A percentile compares a stretch with the other conserved stretches of the same genome.
These are phyloP conservation scores for Harringtonia aguacate DNA, from an alignment of 2,329 filamentous ascomycete genomes.

Conservation along the genomic window DNA sequence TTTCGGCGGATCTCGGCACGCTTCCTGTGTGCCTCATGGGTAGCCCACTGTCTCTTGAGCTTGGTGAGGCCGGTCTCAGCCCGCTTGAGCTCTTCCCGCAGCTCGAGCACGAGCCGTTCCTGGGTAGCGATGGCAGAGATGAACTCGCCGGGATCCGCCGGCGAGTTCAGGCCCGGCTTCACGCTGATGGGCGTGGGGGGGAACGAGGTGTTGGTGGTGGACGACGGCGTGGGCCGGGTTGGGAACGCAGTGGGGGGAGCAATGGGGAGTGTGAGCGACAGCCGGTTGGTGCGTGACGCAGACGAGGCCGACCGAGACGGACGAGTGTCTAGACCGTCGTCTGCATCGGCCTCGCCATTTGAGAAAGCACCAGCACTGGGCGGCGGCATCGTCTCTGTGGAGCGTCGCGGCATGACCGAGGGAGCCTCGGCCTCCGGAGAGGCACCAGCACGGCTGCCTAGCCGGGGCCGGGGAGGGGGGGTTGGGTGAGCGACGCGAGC, in stretches of 20 bases:
- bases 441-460: background rate
- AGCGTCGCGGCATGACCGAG: constrained; percentile 11
- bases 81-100: constrained; percentile 77
- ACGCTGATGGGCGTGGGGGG: constrained; percentile 39
- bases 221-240: constrained; percentile 38
- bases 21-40: constrained; percentile 68
- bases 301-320: constrained; percentile 42
- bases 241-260: constrained; percentile 40
- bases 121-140: constrained; percentile 86
- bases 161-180: constrained; percentile 28
- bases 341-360: constrained; percentile 7
- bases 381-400: constrained; percentile 24
- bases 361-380: background rate
- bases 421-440: constrained; percentile 7
- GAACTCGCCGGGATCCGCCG: constrained; percentile 53
- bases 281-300: constrained; percentile 43
- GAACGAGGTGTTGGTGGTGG: constrained; percentile 28
- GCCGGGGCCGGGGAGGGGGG: constrained; percentile 2
- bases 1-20: constrained; percentile 55
- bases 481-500: background rate
- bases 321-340: constrained; percentile 30
- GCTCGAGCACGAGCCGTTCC: constrained; percentile 80
- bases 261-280: constrained; percentile 53
- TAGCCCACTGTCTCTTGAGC: constrained; percentile 77
- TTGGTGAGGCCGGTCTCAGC: constrained; percentile 67